These are phyloP conservation scores for Adansonia madagascariensis DNA, from an alignment of 441 rosid genomes.

Conservation along the genomic window DNA sequence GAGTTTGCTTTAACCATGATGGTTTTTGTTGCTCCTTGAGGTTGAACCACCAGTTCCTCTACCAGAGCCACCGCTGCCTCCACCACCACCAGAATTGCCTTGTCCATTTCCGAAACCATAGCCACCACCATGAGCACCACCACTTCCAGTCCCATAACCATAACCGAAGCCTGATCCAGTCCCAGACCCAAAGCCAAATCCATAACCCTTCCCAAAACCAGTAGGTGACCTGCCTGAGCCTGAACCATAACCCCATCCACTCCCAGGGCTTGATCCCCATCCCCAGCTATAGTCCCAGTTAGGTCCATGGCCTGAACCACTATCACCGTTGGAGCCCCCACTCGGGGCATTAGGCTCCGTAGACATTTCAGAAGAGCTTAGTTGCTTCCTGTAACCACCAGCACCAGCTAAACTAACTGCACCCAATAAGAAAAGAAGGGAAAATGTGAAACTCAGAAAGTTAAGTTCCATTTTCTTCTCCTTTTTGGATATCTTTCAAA, in stretches of 20 bases:
- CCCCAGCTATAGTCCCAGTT: constrained; percentile 85
- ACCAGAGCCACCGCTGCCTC: constrained; percentile 38
- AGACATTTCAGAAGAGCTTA: constrained; percentile 31
- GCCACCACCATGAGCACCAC: constrained; percentile 72
- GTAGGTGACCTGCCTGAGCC: constrained; percentile 72
- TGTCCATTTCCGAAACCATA: constrained; percentile 56
- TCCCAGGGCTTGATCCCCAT: constrained; percentile 75
- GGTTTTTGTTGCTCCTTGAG: not conserved
- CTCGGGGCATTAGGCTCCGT: constrained; percentile 37
- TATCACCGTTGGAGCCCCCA: constrained; percentile 46
- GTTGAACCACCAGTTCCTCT: constrained; percentile 36
- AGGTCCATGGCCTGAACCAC: constrained; percentile 70
- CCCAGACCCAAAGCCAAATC: constrained; percentile 71
- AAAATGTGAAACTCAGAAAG: constrained; percentile 27
- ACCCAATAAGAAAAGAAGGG: constrained; percentile 32
- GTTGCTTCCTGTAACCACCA: constrained; percentile 21
- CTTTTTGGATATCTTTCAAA: not conserved
- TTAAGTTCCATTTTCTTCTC: constrained; percentile 35
- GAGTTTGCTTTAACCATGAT: constrained; percentile 31
- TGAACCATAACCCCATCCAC: constrained; percentile 83
- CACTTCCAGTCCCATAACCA: constrained; percentile 70
- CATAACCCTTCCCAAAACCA: constrained; percentile 79
- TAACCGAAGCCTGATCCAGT: constrained; percentile 71
- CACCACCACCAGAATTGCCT: constrained; percentile 37
- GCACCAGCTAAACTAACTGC: constrained; percentile 30